Conservation (phyloP, 2,329 filamentous ascomycete genomes). For the Alternaria brassicicola region DNA sequence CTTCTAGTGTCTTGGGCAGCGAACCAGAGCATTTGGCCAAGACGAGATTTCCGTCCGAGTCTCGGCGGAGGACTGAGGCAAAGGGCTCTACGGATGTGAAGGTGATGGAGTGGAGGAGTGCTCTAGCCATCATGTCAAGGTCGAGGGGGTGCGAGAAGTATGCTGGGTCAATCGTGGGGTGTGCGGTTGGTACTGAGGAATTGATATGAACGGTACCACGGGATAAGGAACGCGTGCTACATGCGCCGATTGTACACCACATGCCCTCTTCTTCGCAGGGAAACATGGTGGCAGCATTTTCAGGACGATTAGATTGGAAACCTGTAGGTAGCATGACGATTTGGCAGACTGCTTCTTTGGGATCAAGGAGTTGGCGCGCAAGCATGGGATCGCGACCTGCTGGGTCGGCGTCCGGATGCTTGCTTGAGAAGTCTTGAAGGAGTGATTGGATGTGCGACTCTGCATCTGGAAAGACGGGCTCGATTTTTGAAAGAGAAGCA, state of each 20-base stretch:
- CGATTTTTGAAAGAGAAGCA: conserved; percentile 26
- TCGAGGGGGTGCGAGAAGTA: conserved; percentile 55
- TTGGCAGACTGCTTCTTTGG: conserved; percentile 29
- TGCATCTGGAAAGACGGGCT: conserved; percentile 26
- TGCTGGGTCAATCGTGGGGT: conserved; percentile 49
- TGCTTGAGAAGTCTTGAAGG: conserved; percentile 21
- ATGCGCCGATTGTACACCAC: conserved; percentile 20
- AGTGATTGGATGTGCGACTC: conserved; percentile 30
- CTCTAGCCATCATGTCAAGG: conserved; percentile 48
- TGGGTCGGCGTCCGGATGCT: conserved; percentile 28
- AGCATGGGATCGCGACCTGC: conserved; percentile 32
- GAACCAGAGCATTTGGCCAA: conserved; percentile 18
- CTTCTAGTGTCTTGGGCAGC: conserved; percentile 17
- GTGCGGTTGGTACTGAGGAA: conserved; percentile 34
- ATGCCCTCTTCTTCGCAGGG: conserved; percentile 20
- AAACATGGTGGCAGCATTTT: conserved; percentile 4
- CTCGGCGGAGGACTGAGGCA: background rate
- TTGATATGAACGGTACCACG: conserved; percentile 50
- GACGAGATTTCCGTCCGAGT: background rate
- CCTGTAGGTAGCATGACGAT: conserved; percentile 26
- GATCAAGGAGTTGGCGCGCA: conserved; percentile 31
- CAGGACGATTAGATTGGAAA: conserved; percentile 10
- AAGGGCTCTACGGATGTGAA: conserved; percentile 4
- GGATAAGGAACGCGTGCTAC: conserved; percentile 48
- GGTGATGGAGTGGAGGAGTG: conserved; percentile 27